Percentiles rank a stretch among this genome's conserved stretches.
Conservation (phyloP, 2,329 filamentous ascomycete genomes). For the Chalaropsis ovoidea region DNA sequence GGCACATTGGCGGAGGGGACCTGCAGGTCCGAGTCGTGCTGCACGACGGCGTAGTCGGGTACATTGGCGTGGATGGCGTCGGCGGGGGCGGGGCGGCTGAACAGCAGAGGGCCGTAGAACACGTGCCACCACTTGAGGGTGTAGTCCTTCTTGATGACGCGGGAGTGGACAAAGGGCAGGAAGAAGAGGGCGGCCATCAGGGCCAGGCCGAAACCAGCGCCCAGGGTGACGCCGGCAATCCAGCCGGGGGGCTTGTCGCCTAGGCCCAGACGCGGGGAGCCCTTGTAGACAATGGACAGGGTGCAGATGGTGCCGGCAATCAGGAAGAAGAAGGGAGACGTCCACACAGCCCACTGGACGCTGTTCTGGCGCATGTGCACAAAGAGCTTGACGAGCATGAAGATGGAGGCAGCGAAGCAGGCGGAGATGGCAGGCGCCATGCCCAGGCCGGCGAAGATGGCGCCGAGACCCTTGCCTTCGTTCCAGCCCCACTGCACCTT, state of each 20-base stretch:
- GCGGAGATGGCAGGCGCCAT: slow-evolving; percentile 62
- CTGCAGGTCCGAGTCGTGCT: slow-evolving; percentile 33
- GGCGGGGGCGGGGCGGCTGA: slow-evolving; percentile 46
- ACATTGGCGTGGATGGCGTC: slow-evolving; percentile 48
- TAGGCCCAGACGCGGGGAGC: slow-evolving; percentile 57
- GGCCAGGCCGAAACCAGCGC: slow-evolving; percentile 50
- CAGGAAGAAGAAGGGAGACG: slow-evolving; percentile 66
- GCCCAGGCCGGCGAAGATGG: slow-evolving; percentile 59
- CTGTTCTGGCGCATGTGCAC: slow-evolving; percentile 64
- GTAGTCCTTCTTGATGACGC: slow-evolving; percentile 58
- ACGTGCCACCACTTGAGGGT: slow-evolving; percentile 54
- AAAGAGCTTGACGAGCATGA: slow-evolving; percentile 60
- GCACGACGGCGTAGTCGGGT: slow-evolving; percentile 68
- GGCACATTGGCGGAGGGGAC: slow-evolving; percentile 30
- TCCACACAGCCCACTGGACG: slow-evolving; percentile 61
- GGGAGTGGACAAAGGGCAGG: slow-evolving; percentile 57
- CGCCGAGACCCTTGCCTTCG: slow-evolving; percentile 55
- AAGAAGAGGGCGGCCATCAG: slow-evolving; percentile 59
- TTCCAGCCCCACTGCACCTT: slow-evolving; percentile 62
- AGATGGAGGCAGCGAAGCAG: slow-evolving; percentile 56
- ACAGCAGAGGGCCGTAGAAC: slow-evolving; percentile 53
- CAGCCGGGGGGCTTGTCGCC: slow-evolving; percentile 58
- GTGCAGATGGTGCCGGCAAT: slow-evolving; percentile 65
- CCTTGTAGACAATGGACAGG: slow-evolving; percentile 71
- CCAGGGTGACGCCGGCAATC: slow-evolving; percentile 56